Percentiles rank a stretch among this genome's conserved stretches.
These are phyloP conservation scores for Diaporthe humulicola DNA, from an alignment of 2,329 filamentous ascomycete species.

Conservation along the genomic window DNA sequence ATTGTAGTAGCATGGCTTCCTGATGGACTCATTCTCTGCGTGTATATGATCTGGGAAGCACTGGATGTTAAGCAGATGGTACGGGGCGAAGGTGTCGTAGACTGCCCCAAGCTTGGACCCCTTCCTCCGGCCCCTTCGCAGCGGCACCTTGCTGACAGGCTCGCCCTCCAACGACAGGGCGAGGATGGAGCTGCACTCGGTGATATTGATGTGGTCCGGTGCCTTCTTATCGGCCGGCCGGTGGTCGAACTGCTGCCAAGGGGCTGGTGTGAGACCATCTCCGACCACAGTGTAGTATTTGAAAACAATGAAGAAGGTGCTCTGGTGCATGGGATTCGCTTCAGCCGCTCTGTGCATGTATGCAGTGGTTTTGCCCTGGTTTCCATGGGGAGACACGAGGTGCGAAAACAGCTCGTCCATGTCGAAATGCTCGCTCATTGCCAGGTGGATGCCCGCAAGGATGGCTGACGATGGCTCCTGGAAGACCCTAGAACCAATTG, in stretches of 20 bases:
- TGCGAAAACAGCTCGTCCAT: slow-evolving; percentile 71
- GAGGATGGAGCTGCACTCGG: slow-evolving; percentile 70
- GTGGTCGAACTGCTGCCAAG: slow-evolving; percentile 71
- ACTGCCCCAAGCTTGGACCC: slow-evolving; percentile 62
- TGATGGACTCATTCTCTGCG: slow-evolving; percentile 66
- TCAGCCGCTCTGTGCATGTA: slow-evolving; percentile 65
- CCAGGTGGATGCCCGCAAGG: slow-evolving; percentile 70
- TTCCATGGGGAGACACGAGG: slow-evolving; percentile 62
- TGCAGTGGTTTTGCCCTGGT: slow-evolving; percentile 59
- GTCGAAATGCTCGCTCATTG: slow-evolving; percentile 70
- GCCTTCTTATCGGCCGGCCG: slow-evolving; percentile 53
- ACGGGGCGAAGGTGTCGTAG: slow-evolving; percentile 71
- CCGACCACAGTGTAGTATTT: slow-evolving; percentile 75
- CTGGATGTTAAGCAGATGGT: slow-evolving; percentile 71
- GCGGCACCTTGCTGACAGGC: slow-evolving; percentile 62
- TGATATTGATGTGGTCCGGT: slow-evolving; percentile 68
- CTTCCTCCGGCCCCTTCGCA: slow-evolving; percentile 62
- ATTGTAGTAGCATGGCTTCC: slow-evolving; percentile 66
- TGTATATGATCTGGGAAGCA: slow-evolving; percentile 71
- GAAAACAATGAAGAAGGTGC: slow-evolving; percentile 73
- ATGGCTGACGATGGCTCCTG: slow-evolving; percentile 72
- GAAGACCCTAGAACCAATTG: slow-evolving; percentile 59
- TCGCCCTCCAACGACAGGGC: slow-evolving; percentile 69
- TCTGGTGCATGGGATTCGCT: slow-evolving; percentile 60
- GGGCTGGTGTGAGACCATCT: slow-evolving; percentile 66